These are phyloP conservation scores for Rhytidhysteron rufulum DNA, from an alignment of 2,329 filamentous ascomycete genomes.

Conservation along the genomic window DNA sequence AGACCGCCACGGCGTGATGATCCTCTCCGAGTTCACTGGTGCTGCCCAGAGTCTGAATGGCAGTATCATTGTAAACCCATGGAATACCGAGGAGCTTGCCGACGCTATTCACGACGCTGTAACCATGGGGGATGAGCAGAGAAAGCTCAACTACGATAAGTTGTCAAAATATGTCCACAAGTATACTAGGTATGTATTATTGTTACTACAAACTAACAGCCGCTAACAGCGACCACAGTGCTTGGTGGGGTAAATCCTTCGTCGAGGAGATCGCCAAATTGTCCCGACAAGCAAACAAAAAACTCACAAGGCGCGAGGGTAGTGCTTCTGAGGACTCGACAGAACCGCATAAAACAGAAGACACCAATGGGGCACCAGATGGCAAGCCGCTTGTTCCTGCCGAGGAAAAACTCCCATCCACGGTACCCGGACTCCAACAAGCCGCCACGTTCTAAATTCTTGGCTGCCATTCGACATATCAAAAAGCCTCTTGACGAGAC, in stretches of 20 bases:
- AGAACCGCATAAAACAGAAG: no score
- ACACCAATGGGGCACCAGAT: no score
- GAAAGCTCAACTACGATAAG: slow-evolving; percentile 82
- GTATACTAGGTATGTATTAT: slow-evolving; percentile 68
- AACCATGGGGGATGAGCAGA: slow-evolving; percentile 88
- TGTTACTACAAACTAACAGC: neutral
- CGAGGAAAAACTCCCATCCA: no score
- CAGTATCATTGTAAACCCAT: slow-evolving; percentile 92
- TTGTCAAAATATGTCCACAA: slow-evolving; percentile 94
- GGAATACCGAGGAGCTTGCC: slow-evolving; percentile 95
- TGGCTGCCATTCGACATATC: no score
- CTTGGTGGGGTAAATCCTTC: slow-evolving; percentile 95
- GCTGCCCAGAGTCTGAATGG: slow-evolving; percentile 93
- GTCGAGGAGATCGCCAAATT: slow-evolving; percentile 72
- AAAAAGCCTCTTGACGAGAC: no score
- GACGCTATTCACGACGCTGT: slow-evolving; percentile 94
- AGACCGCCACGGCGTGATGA: slow-evolving; percentile 86
- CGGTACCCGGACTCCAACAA: no score
- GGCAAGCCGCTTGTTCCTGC: no score
- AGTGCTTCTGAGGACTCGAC: neutral
- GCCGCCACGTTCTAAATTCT: no score
- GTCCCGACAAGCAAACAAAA: slow-evolving; percentile 50
- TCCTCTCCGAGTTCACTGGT: slow-evolving; percentile 93
- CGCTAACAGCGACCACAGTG: slow-evolving; percentile 46
- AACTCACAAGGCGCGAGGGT: slow-evolving; percentile 36